Base-by-base conservation (phyloP, 2,329 filamentous ascomycete genomes). In the Juglanconis juglandina region DNA sequence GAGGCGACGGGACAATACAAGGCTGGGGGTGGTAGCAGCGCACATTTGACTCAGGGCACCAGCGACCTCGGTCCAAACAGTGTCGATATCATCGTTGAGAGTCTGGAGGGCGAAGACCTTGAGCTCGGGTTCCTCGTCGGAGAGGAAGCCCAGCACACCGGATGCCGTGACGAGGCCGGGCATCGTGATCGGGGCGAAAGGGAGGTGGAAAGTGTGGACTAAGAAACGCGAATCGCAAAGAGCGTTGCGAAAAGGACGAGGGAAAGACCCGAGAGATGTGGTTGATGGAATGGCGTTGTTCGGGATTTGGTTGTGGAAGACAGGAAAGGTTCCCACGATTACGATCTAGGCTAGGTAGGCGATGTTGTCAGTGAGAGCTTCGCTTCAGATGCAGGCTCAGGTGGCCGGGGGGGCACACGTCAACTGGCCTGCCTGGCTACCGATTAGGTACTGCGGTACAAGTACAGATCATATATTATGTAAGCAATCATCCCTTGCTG, bases 11-110 rank as follows among this genome's bases (percentile, higher is more conserved):
- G 3, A 46, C 41, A 32, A 50, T 13, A 53, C 44, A 14, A 42
- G 30, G 10, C 46, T 51, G 8, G 17, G 17, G 9, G 17, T 41
- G 42, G 24, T 11, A 57, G 8, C 13, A 37, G 60, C 69, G 62
- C 84, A 97, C 94, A 99, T 97, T 77, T 96, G 89, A 71, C 89
- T 92, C 71, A 99, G 86, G 62, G 92, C 90, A 60, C 89, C 91
- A 56, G 95, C 94, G 65, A 99, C 93, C 77, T 99, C 95, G 64
- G 93, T 96, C 95, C 95, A 99, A 68, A 99, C 87, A 65, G 94
- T 90, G 76, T 98, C 93, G 70, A 99, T 96, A 72, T 98, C 91
- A 69, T 95, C 90, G 77, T 99, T 96, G 71, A 99, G 86, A 67
- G 91, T 93, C 79, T 96, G 91, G 67, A 99, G 83, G 66, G 95